Evolutionary conservation across 176 grass and related monocot genomes (phyloP).

Genomic region (Paspalum notatum): DNA sequence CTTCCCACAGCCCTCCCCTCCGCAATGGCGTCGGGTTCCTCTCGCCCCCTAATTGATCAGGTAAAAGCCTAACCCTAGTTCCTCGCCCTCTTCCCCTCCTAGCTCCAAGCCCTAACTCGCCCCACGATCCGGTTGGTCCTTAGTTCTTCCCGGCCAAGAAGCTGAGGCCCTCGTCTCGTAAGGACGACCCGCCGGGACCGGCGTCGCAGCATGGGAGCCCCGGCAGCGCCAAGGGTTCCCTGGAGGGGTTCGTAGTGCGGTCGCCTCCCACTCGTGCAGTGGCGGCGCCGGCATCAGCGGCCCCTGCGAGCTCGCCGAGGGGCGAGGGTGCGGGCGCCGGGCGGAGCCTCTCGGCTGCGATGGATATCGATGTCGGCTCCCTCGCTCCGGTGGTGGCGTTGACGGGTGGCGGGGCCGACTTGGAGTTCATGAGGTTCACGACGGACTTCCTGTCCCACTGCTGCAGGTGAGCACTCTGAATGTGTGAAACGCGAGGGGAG

Average conservation of each 20-base stretch:
- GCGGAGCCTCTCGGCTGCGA: conserved; percentile 46
- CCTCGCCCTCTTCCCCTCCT: neutral
- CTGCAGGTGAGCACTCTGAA: conserved; percentile 55
- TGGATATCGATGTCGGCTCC: conserved; percentile 29
- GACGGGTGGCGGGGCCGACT: conserved; percentile 21
- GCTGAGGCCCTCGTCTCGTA: conserved; percentile 46
- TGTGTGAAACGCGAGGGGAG: neutral
- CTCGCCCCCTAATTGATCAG: conserved; percentile 79
- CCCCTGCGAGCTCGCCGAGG: conserved; percentile 22
- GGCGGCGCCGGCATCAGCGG: neutral
- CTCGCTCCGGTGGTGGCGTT: neutral
- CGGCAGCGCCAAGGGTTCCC: conserved; percentile 54
- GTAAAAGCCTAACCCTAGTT: conserved; percentile 45
- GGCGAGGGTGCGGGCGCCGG: conserved; percentile 22
- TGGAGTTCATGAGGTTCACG: conserved; percentile 68
- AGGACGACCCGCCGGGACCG: conserved; percentile 44
- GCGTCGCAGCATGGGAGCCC: conserved; percentile 46
- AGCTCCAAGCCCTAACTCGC: conserved; percentile 4
- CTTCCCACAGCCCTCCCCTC: neutral
- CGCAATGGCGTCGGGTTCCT: conserved; percentile 65
- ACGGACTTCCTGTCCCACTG: conserved; percentile 74
- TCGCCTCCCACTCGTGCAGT: conserved; percentile 19
- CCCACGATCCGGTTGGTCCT: conserved; percentile 1
- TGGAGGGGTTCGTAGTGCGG: conserved; percentile 50
- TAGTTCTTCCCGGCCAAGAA: conserved; percentile 93